Conservation (phyloP, 352 stramenopile species). For the Globisporangium cylindrosporum region DNA sequence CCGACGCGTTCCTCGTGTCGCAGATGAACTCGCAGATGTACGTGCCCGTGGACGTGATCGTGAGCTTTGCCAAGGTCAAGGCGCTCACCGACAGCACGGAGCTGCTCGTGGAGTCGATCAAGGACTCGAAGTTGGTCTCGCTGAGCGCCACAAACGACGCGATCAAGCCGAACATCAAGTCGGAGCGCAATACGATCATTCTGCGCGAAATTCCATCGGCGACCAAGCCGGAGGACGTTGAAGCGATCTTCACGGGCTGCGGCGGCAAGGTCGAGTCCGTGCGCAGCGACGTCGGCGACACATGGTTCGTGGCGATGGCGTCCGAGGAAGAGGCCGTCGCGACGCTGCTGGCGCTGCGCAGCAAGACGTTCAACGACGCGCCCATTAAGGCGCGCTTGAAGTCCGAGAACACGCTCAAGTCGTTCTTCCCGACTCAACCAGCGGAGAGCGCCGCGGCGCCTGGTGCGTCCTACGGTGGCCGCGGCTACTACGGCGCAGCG, state of each 20-base stretch:
- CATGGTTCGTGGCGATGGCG: slow-evolving; percentile 91
- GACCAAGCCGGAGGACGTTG: slow-evolving; percentile 79
- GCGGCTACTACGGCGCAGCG: slow-evolving; percentile 65
- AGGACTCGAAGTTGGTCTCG: slow-evolving; percentile 62
- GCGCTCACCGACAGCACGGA: slow-evolving; percentile 63
- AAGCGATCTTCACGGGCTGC: slow-evolving; percentile 84
- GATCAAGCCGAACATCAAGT: slow-evolving; percentile 92
- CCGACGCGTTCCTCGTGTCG: slow-evolving; percentile 84
- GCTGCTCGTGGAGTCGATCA: slow-evolving; percentile 69
- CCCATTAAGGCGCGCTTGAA: slow-evolving; percentile 91
- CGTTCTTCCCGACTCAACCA: slow-evolving; percentile 83
- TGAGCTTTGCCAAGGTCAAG: slow-evolving; percentile 86
- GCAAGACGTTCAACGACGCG: slow-evolving; percentile 88
- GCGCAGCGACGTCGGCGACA: slow-evolving; percentile 91
- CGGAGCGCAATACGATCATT: slow-evolving; percentile 92
- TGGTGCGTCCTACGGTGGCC: slow-evolving; percentile 44
- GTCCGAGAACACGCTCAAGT: slow-evolving; percentile 91
- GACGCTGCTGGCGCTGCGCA: slow-evolving; percentile 83
- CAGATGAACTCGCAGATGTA: slow-evolving; percentile 91
- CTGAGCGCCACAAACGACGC: slow-evolving; percentile 80
- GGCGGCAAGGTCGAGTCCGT: slow-evolving; percentile 76
- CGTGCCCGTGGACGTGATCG: slow-evolving; percentile 78
- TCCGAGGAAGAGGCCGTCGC: slow-evolving; percentile 85
- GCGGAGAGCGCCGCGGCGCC: slow-evolving; percentile 46
- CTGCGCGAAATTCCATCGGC: slow-evolving; percentile 89